Evolutionary conservation across 805 yeast genomes (phyloP).

Genomic region (Yamadazyma ubonensis): DNA sequence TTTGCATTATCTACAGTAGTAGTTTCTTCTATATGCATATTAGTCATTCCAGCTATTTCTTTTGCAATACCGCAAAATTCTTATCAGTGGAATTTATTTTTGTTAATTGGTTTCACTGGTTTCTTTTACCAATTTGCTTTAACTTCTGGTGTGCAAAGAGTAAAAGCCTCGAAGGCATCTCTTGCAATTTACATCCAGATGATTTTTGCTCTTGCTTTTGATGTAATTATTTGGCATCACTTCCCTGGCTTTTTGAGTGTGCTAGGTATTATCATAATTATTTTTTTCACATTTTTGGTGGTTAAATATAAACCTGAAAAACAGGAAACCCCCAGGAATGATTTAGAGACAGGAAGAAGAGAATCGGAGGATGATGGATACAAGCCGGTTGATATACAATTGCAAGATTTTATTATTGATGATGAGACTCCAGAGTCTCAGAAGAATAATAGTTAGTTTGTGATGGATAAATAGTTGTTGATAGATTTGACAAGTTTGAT

Average conservation of each 20-base stretch:
- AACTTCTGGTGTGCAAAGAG: conserved; percentile 82
- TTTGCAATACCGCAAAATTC: conserved; percentile 61
- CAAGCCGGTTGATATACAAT: conserved; percentile 21
- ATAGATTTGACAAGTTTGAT: too few relatives aligned
- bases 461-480: too few relatives aligned
- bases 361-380: conserved; percentile 11
- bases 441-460: too few relatives aligned
- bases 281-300: conserved; percentile 64
- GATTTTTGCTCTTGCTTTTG: conserved; percentile 77
- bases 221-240: conserved; percentile 67
- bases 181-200: conserved; percentile 74
- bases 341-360: conserved; percentile 8
- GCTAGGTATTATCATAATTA: conserved; percentile 66
- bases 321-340: conserved; percentile 10
- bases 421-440: too few relatives aligned
- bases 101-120: conserved; percentile 69
- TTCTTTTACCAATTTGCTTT: conserved; percentile 77
- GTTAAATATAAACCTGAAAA: conserved; percentile 19
- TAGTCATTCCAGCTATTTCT: conserved; percentile 55
- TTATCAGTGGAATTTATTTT: conserved; percentile 65
- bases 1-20: conserved; percentile 63
- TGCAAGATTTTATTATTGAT: conserved; percentile 29
- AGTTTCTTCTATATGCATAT: conserved; percentile 51
- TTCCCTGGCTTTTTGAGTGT: conserved; percentile 68
- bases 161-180: conserved; percentile 72